Conservation (phyloP, 345 rosid species). For the Clausena lansium region DNA sequence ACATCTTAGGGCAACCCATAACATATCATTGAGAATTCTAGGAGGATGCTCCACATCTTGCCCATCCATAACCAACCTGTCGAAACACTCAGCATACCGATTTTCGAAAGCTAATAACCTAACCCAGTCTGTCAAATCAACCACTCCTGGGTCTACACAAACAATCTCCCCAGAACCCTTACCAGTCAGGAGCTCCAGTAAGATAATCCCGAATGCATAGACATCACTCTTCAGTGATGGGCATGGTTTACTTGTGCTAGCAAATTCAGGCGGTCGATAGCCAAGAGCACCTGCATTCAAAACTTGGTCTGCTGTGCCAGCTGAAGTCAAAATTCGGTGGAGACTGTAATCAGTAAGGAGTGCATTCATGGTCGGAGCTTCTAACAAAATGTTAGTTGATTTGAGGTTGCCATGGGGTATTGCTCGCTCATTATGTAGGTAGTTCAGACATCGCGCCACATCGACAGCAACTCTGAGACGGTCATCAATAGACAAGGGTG, state of each 20-base stretch:
- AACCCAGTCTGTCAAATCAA: slow-evolving; percentile 88
- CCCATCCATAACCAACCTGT: slow-evolving; percentile 36
- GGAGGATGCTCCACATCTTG: slow-evolving; percentile 21
- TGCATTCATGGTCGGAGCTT: slow-evolving; percentile 48
- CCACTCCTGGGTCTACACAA: slow-evolving; percentile 52
- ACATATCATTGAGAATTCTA: slow-evolving; percentile 43
- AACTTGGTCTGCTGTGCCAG: slow-evolving; percentile 87
- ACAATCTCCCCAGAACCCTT: slow-evolving; percentile 65
- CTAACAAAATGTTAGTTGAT: slow-evolving; percentile 72
- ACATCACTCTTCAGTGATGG: slow-evolving; percentile 91
- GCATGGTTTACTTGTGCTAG: slow-evolving; percentile 74
- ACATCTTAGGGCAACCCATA: slow-evolving; percentile 67
- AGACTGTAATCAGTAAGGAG: slow-evolving; percentile 80
- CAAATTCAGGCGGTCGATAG: slow-evolving; percentile 87
- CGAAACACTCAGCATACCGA: slow-evolving; percentile 61
- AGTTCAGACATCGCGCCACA: slow-evolving; percentile 70
- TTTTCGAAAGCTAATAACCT: slow-evolving; percentile 48
- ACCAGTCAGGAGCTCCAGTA: slow-evolving; percentile 77
- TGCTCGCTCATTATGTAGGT: slow-evolving; percentile 74
- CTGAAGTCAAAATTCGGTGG: slow-evolving; percentile 73
- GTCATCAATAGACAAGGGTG: slow-evolving; percentile 52
- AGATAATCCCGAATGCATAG: slow-evolving; percentile 74
- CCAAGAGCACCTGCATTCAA: slow-evolving; percentile 86
- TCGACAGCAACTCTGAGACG: slow-evolving; percentile 60
- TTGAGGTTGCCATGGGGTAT: slow-evolving; percentile 96